Conservation (phyloP, 2,329 filamentous ascomycete genomes). For the Trichophyton simii region DNA sequence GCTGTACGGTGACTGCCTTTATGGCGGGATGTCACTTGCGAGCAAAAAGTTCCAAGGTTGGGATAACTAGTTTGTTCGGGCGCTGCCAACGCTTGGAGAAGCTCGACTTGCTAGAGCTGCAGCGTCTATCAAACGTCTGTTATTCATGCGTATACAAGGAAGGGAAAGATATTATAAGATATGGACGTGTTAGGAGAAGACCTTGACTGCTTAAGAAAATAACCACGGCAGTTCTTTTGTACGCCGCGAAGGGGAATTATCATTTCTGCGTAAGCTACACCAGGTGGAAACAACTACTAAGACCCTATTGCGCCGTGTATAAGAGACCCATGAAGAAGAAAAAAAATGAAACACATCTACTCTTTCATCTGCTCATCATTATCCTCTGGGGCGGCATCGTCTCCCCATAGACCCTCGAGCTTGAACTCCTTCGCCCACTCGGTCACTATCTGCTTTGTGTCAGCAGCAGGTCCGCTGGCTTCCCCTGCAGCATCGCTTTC, state of each 20-base stretch:
- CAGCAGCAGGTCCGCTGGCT: slow-evolving; percentile 33
- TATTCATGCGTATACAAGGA: too few species aligned
- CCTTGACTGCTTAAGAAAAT: background rate
- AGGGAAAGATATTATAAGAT: background rate
- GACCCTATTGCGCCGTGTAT: too few species aligned
- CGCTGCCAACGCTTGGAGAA: too few species aligned
- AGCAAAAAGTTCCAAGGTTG: too few species aligned
- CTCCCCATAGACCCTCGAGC: slow-evolving; percentile 82
- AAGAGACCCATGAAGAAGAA: background rate
- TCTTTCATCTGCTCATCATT: slow-evolving; percentile 30
- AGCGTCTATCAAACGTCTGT: too few species aligned
- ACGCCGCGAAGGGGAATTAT: background rate
- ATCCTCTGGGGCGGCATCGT: slow-evolving; percentile 34
- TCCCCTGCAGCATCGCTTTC: slow-evolving; percentile 18
- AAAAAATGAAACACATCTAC: slow-evolving; percentile 15
- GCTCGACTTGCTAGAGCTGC: too few species aligned
- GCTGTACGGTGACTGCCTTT: too few species aligned
- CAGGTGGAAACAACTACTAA: background rate
- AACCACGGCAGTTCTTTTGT: background rate
- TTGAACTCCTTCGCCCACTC: slow-evolving; percentile 94
- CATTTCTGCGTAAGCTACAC: background rate
- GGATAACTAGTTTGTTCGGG: too few species aligned
- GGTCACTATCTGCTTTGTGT: slow-evolving; percentile 73
- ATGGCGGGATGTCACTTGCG: too few species aligned
- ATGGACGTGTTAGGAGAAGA: background rate